Conservation (phyloP, 2,329 filamentous ascomycete genomes). For the Sporothrix brunneoviolacea region DNA sequence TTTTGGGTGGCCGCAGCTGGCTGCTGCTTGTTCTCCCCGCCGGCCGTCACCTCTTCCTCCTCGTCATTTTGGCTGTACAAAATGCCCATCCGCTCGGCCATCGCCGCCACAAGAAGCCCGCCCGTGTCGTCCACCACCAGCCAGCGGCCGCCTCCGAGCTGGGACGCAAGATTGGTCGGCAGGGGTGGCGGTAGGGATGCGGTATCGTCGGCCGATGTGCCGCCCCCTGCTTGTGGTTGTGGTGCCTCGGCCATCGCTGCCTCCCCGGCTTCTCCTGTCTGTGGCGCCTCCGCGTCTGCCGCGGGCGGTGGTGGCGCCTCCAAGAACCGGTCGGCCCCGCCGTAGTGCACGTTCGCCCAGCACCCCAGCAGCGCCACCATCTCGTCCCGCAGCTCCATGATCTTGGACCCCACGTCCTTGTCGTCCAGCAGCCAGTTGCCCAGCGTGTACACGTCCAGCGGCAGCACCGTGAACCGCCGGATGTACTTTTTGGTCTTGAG, state of each 20-base stretch:
- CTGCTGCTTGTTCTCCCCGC: background rate
- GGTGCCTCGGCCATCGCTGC: background rate
- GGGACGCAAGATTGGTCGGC: background rate
- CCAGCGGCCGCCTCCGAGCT: conserved; percentile 48
- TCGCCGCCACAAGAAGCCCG: conserved; percentile 70
- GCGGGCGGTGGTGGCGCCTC: conserved; percentile 5
- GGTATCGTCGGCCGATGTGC: conserved; percentile 14
- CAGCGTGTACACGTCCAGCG: conserved; percentile 71
- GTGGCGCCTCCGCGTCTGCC: conserved; percentile 21
- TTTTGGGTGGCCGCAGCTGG: background rate
- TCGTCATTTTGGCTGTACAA: conserved; percentile 45
- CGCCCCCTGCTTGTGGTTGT: conserved; percentile 18
- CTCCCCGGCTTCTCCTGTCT: background rate
- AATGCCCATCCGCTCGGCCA: conserved; percentile 86
- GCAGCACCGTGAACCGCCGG: conserved; percentile 75
- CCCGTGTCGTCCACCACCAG: conserved; percentile 82
- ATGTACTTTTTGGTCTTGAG: conserved; percentile 93
- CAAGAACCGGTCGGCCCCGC: conserved; percentile 31
- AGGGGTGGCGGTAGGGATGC: background rate
- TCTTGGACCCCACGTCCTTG: conserved; percentile 64
- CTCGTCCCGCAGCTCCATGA: conserved; percentile 83
- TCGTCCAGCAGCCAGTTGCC: conserved; percentile 73
- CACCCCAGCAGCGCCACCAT: conserved; percentile 73
- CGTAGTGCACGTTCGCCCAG: conserved; percentile 84
- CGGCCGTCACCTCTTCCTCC: conserved; percentile 7